A percentile compares a stretch with the other conserved stretches of the same genome.
These are phyloP conservation scores for Cyclostephanos tholiformis DNA, from an alignment of 108 stramenopile genomes.

Conservation along the genomic window DNA sequence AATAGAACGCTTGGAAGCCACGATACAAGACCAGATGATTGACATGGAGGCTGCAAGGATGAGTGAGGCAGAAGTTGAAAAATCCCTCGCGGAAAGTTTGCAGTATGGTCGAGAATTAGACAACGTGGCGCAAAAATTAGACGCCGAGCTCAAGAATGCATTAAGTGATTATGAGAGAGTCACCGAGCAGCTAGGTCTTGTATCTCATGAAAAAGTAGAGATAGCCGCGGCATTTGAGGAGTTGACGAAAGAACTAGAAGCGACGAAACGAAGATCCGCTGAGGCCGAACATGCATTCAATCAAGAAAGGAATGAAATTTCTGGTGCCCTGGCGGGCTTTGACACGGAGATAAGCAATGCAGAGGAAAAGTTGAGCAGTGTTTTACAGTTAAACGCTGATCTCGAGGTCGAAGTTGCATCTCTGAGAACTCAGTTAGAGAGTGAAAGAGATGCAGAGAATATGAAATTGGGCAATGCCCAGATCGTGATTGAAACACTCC, in stretches of 20 bases:
- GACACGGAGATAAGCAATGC: slow-evolving; percentile 47
- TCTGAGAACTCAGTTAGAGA: slow-evolving; percentile 1
- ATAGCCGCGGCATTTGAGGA: slow-evolving; percentile 13
- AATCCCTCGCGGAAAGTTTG: slow-evolving; percentile 10
- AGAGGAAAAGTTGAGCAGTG: slow-evolving; percentile 33
- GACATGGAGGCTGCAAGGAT: slow-evolving; percentile 47
- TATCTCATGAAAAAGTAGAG: not conserved
- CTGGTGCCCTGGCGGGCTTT: slow-evolving; percentile 34
- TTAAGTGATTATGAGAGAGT: not conserved
- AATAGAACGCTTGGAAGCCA: slow-evolving; percentile 32
- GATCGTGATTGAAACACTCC: slow-evolving; percentile 6
- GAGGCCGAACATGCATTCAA: slow-evolving; percentile 30
- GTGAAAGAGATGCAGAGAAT: slow-evolving; percentile 1
- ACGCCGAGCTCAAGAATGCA: slow-evolving; percentile 8
- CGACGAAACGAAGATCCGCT: not conserved
- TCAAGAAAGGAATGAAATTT: slow-evolving; percentile 34
- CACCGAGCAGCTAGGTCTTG: not conserved
- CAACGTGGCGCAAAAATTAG: slow-evolving; percentile 1
- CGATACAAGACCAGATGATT: slow-evolving; percentile 35
- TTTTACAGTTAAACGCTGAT: slow-evolving; percentile 20
- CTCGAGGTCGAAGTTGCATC: slow-evolving; percentile 34
- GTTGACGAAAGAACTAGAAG: not conserved
- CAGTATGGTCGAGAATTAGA: slow-evolving; percentile 11
- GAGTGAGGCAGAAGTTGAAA: slow-evolving; percentile 50
- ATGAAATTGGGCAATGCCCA: not conserved